Evolutionary conservation across 164 flowering plant species (phyloP).

Genomic region (Aristolochia contorta): DNA sequence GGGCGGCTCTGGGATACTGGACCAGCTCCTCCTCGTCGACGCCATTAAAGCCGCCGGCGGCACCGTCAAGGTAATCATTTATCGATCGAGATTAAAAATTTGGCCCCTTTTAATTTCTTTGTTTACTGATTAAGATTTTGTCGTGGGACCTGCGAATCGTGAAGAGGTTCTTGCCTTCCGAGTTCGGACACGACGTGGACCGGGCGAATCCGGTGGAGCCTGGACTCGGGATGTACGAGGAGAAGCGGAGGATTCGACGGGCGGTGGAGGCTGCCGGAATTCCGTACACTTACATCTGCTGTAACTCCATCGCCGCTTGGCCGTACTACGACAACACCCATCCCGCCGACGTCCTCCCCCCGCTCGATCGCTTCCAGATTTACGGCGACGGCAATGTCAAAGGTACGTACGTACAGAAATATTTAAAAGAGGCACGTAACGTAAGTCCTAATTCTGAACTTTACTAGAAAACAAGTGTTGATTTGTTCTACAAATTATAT

Average conservation of each 20-base stretch:
- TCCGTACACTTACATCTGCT: slow-evolving; percentile 59
- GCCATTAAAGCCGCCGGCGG: slow-evolving; percentile 51
- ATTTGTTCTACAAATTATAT: too few species aligned
- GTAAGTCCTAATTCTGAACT: too few species aligned
- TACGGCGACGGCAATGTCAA: slow-evolving; percentile 68
- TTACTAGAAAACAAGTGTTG: too few species aligned
- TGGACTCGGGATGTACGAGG: slow-evolving; percentile 48
- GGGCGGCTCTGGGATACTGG: slow-evolving; percentile 35
- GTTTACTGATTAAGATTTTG: too few species aligned
- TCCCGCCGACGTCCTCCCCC: slow-evolving; percentile 58
- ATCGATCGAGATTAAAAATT: too few species aligned
- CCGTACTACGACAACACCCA: slow-evolving; percentile 66
- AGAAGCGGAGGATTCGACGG: slow-evolving; percentile 41
- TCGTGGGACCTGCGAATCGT: too few species aligned
- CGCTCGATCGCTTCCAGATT: slow-evolving; percentile 51
- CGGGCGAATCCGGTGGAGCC: slow-evolving; percentile 69
- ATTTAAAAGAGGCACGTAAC: too few species aligned
- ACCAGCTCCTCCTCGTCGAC: slow-evolving; percentile 35
- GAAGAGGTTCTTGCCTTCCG: slow-evolving; percentile 74
- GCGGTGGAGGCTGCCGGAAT: slow-evolving; percentile 30
- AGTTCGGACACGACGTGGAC: slow-evolving; percentile 70
- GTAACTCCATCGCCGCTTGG: slow-evolving; percentile 77
- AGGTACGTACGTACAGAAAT: too few species aligned
- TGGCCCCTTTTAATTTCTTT: too few species aligned
- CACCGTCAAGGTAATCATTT: slow-evolving; percentile 57